Conservation (phyloP, 768 basidiomycete genomes). For the Boletus vinaceobasis region DNA sequence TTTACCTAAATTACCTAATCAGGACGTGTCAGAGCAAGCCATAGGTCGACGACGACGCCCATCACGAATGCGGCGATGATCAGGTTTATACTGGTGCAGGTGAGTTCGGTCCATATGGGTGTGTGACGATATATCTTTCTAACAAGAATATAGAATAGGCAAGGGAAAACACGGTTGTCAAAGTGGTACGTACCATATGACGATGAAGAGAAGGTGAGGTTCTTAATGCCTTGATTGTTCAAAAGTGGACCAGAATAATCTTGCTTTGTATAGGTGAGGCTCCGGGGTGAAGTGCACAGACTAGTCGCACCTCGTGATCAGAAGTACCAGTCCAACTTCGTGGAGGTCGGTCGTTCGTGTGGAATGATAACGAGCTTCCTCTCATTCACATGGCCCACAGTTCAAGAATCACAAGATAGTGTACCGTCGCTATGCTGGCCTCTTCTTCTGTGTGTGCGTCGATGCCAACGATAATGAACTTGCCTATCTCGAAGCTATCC, state of each 20-base stretch:
- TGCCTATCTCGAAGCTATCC: conserved; percentile 95
- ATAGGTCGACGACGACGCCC: not conserved
- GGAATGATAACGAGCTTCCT: not conserved
- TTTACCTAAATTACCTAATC: conserved; percentile 12
- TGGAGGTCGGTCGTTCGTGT: conserved; percentile 66
- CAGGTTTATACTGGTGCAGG: conserved; percentile 96
- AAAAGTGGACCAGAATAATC: not conserved
- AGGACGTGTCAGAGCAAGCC: not conserved
- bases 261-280: conserved; percentile 59
- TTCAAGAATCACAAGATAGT: conserved; percentile 98
- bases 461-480: conserved; percentile 98
- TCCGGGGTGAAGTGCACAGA: conserved; percentile 95
- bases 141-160: conserved; percentile 68
- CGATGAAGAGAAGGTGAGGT: conserved; percentile 92
- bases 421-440: conserved; percentile 93
- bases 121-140: conserved; percentile 1
- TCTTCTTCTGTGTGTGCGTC: conserved; percentile 97
- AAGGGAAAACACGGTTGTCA: conserved; percentile 94
- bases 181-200: conserved; percentile 99
- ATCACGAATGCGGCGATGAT: conserved; percentile 60
- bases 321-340: conserved; percentile 99
- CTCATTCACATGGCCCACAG: conserved; percentile 39
- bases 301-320: conserved; percentile 95
- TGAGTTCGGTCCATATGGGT: conserved; percentile 28
- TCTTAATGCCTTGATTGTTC: not conserved